Conservation (phyloP, 768 basidiomycete genomes). For the Lactarius hatsudake region DNA sequence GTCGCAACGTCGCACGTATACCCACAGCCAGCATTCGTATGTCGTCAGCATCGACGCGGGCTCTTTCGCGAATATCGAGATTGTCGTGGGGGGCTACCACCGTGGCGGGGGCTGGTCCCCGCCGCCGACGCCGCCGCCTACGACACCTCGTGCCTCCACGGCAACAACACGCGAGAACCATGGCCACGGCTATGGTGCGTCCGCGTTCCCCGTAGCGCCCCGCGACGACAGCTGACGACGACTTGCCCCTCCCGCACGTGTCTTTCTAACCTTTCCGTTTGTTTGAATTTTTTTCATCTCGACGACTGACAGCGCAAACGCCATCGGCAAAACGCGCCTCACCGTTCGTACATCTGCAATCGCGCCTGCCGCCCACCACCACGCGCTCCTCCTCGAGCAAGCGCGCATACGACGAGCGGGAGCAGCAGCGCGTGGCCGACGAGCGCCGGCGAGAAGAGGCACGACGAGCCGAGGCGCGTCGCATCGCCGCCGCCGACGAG, state of each 20-base stretch:
- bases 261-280: too few species aligned
- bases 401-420: slow-evolving; percentile 3
- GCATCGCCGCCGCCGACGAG: slow-evolving; percentile 32
- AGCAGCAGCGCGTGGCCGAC: slow-evolving; percentile 13
- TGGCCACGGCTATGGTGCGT: slow-evolving; percentile 14
- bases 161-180: background rate
- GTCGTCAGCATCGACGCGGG: slow-evolving; percentile 23
- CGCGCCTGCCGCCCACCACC: background rate
- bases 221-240: background rate
- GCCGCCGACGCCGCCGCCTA: background rate
- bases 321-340: slow-evolving; percentile 3
- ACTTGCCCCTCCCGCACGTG: background rate
- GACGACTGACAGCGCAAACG: background rate
- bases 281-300: too few species aligned
- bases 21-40: slow-evolving; percentile 7
- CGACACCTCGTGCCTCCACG: background rate
- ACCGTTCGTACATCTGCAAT: background rate
- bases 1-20: slow-evolving; percentile 10
- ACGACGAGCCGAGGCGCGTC: slow-evolving; percentile 14
- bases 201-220: background rate
- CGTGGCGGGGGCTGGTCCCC: background rate
- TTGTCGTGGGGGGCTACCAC: slow-evolving; percentile 11
- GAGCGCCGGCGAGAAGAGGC: slow-evolving; percentile 17
- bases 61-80: slow-evolving; percentile 19
- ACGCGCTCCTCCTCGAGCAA: background rate